A percentile compares a stretch with the other conserved stretches of the same genome.
Evolutionary conservation across 202 grass and related monocot genomes (phyloP).

Genomic region (Thinopyrum obtusiflorum): DNA sequence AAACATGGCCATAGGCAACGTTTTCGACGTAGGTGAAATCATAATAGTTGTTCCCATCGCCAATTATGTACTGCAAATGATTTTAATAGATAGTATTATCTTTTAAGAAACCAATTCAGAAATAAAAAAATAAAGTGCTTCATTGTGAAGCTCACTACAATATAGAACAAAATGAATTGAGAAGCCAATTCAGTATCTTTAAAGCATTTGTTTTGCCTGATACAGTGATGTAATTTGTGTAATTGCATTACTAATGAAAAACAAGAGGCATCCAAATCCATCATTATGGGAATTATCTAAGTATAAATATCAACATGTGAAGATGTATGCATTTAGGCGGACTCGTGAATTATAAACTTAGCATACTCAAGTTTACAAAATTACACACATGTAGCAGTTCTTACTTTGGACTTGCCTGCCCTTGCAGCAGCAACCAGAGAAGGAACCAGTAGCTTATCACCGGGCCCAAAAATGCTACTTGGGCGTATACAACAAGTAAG

Average conservation of each 20-base stretch:
- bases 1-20: conserved; percentile 88
- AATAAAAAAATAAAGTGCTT: neutral
- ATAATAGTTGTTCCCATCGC: conserved; percentile 85
- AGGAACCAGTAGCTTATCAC: conserved; percentile 93
- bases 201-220: neutral
- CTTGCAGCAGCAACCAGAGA: conserved; percentile 83
- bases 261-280: neutral
- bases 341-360: conserved; percentile 4
- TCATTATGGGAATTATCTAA: conserved; percentile 1
- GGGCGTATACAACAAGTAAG: conserved; percentile 96
- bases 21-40: conserved; percentile 99
- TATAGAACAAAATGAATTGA: neutral
- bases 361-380: conserved; percentile 17
- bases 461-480: conserved; percentile 97
- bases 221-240: neutral
- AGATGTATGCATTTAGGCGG: neutral
- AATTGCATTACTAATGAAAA: neutral
- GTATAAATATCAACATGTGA: conserved; percentile 2
- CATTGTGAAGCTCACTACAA: neutral
- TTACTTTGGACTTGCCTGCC: conserved; percentile 91
- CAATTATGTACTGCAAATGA: conserved; percentile 76
- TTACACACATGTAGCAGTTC: conserved; percentile 13
- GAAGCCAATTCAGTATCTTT: neutral
- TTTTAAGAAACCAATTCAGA: neutral
- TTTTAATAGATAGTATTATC: neutral